Percentiles rank a stretch among this genome's conserved stretches.
phyloP scores from a whole-genome alignment of 257 asterid genomes.

The Vinca minor region DNA sequence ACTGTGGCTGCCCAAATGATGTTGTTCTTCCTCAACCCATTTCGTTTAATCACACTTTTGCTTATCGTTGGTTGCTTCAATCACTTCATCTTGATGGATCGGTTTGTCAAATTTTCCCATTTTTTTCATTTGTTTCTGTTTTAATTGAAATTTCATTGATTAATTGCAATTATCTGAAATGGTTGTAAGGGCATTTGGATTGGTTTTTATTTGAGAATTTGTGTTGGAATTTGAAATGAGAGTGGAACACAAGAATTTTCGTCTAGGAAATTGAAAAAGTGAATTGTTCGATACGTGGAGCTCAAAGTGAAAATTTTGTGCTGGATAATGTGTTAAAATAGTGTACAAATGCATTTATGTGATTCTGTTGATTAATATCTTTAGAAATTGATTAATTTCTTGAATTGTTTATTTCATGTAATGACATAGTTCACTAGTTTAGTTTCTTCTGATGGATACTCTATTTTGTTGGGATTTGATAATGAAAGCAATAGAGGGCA shows the following conservation, averaged over 20 bases:
- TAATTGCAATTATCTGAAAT: neutral
- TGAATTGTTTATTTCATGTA: neutral
- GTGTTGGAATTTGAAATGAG: too few species aligned
- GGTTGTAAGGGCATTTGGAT: neutral
- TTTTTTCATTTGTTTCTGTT: neutral
- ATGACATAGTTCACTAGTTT: neutral
- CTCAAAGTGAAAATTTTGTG: too few species aligned
- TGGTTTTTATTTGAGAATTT: too few species aligned
- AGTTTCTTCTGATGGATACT: neutral
- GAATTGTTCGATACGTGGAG: too few species aligned
- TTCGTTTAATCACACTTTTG: constrained; percentile 50
- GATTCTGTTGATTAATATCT: neutral
- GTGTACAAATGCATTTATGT: too few species aligned
- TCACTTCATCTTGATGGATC: constrained; percentile 85
- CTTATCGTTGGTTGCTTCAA: constrained; percentile 62
- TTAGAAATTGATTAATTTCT: neutral
- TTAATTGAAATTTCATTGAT: neutral
- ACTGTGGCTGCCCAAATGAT: constrained; percentile 54
- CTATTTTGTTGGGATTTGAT: too few species aligned
- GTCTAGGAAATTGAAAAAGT: too few species aligned
- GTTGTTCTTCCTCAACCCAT: constrained; percentile 47
- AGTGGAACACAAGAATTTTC: too few species aligned
- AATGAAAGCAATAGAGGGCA: neutral
- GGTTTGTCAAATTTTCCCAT: constrained; percentile 34
- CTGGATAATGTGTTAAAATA: too few species aligned